Percentiles rank a stretch among this genome's conserved stretches.
These are phyloP conservation scores for Plectosphaerella plurivora DNA, from an alignment of 2,329 filamentous ascomycete genomes.

Conservation along the genomic window DNA sequence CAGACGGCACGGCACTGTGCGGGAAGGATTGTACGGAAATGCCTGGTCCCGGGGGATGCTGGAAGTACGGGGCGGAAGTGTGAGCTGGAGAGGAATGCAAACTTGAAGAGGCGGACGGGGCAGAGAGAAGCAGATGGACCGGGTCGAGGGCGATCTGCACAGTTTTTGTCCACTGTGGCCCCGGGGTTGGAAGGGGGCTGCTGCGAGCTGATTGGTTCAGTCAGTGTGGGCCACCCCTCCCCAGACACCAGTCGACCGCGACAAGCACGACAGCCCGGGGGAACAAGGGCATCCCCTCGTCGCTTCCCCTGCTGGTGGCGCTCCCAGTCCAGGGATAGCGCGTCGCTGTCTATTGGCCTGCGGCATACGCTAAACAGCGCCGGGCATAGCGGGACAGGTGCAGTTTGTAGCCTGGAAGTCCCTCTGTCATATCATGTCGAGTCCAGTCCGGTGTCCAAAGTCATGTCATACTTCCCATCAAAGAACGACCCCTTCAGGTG, in stretches of 20 bases:
- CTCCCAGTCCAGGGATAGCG: background rate
- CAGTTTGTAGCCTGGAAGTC: background rate
- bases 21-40: no score
- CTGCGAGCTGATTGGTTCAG: background rate
- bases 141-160: slow-evolving; percentile 10
- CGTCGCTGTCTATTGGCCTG: background rate
- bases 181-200: background rate
- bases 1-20: no score
- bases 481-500: no score
- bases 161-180: slow-evolving; percentile 2
- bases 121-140: slow-evolving; percentile 13
- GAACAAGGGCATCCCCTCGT: background rate
- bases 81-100: slow-evolving; percentile 9
- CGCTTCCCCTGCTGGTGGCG: background rate
- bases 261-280: background rate
- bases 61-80: no score
- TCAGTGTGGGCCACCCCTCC: background rate
- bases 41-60: no score
- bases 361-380: background rate
- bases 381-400: background rate
- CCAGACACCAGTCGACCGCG: background rate
- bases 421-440: background rate
- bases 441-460: no score
- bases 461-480: no score
- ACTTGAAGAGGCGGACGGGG: slow-evolving; percentile 8